Evolutionary conservation across 208 protist genomes (phyloP), one percentile per base, ranked within the genome.

Genomic region (Leptomonas pyrrhocoris): DNA sequence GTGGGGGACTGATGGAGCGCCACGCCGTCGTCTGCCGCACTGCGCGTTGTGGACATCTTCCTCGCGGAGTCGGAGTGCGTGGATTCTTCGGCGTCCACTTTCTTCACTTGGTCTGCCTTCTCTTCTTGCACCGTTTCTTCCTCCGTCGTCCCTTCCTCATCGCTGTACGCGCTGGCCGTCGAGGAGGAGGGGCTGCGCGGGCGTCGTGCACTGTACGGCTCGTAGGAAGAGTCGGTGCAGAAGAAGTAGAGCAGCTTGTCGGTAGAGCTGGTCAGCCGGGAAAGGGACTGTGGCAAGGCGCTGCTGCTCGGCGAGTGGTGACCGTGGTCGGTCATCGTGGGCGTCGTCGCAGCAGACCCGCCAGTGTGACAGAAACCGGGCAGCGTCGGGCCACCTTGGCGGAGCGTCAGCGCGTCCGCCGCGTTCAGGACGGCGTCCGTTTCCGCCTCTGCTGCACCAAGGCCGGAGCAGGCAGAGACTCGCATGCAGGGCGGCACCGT

Each of bases 201-300:
- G 16, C 23, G 27, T 2, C 19, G 18, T 0, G 58, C 43, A 1
- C 7, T 27, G 27, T 64, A 56, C 18, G 13, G n/a, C n/a, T 42
- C 48, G 48, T 59, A 38, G 38, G 50, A 60, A 40, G 48, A 58
- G 50, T 53, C 59, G 30, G 40, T 74, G 19, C 27, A 62, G 28
- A 74, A 36, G 27, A 49, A 25, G 42, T 67, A 34, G 13, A 66
- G 48, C 23, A 42, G 42, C 40, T 56, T 49, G 54, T 74, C 68
- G 8, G 48, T 40, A 7, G 58, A 66, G 21, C 50, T 43, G 28
- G 58, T 74, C 12, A 67, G 59, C 15, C 68, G 42, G 30, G 68
- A 67, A 16, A 74, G 38, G 4, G 68, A 61, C 57, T 48, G 48
- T 13, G 21, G 46, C 48, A 64, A 31, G 15, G 57, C 36, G 28